A percentile compares a stretch with the other conserved stretches of the same genome.
phyloP scores from a whole-genome alignment of 2,329 filamentous ascomycete species.

The Ceratocystis cubensis region DNA sequence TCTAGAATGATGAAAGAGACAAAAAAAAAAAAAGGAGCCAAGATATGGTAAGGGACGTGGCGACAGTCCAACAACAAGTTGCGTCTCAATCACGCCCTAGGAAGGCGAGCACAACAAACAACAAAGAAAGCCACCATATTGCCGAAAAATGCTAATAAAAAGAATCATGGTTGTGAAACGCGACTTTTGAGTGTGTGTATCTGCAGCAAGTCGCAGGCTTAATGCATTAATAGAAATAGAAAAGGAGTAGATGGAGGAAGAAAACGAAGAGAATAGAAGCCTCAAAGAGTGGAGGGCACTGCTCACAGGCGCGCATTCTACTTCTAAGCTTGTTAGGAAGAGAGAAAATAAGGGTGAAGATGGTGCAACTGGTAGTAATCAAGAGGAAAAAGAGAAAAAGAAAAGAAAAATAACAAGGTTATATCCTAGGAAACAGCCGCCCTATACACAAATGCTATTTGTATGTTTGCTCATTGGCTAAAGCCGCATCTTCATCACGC shows the following conservation, averaged over 20 bases:
- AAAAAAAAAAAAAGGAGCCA: no score
- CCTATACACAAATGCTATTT: constrained; percentile 3
- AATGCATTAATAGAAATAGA: constrained; percentile 9
- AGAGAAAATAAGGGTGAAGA: constrained; percentile 7
- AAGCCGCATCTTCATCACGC: constrained; percentile 38
- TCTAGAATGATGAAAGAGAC: no score
- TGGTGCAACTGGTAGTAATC: not conserved
- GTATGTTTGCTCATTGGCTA: constrained; percentile 18
- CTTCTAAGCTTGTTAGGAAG: not conserved
- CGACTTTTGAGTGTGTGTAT: constrained; percentile 12
- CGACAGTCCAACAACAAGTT: no score
- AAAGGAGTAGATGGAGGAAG: not conserved
- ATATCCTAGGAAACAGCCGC: constrained; percentile 20
- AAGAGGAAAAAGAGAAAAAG: not conserved
- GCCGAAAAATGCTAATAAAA: not conserved
- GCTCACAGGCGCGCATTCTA: not conserved
- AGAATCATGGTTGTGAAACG: constrained; percentile 5
- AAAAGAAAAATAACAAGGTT: not conserved
- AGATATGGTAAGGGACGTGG: no score
- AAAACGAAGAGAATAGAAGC: not conserved
- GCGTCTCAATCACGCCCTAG: no score
- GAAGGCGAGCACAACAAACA: not conserved
- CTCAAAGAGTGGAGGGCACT: not conserved
- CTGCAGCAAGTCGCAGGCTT: not conserved
- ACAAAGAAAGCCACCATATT: constrained; percentile 7